Evolutionary conservation across 257 asterid species (phyloP).

Genomic region (Nicotiana benthamiana): DNA sequence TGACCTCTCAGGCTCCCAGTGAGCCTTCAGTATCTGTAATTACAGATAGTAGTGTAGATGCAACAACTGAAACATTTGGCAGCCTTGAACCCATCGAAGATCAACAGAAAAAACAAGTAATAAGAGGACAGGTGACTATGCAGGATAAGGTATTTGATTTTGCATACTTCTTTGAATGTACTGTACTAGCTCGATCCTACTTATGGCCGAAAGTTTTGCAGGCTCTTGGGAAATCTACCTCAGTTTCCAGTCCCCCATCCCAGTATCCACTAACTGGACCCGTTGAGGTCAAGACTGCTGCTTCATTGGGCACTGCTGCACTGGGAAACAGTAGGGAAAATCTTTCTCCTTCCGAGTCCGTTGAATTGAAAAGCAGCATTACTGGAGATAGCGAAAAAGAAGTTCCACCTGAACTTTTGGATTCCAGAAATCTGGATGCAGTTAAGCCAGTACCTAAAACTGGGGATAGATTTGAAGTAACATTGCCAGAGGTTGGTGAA

Average conservation of each 20-base stretch:
- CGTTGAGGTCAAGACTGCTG: conserved; percentile 16
- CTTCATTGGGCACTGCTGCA: conserved; percentile 16
- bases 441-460: conserved; percentile 23
- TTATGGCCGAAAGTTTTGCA: conserved; percentile 19
- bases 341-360: conserved; percentile 17
- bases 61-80: conserved; percentile 14
- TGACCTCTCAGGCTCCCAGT: conserved; percentile 17
- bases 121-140: conserved; percentile 1
- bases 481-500: conserved; percentile 16
- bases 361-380: background rate
- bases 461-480: conserved; percentile 16
- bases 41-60: conserved; percentile 18
- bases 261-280: conserved; percentile 25
- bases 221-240: conserved; percentile 30
- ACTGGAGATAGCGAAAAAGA: conserved; percentile 7
- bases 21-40: conserved; percentile 22
- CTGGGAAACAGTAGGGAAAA: conserved; percentile 25
- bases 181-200: conserved; percentile 1
- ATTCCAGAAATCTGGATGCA: conserved; percentile 15
- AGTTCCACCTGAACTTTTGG: conserved; percentile 18
- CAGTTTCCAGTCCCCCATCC: conserved; percentile 31
- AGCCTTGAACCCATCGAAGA: conserved; percentile 26
- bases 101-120: conserved; percentile 24
- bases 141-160: conserved; percentile 43
- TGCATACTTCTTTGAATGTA: conserved; percentile 12